Base-by-base conservation (phyloP, 1,284 basidiomycete genomes). In the Sporisorium reilianum region DNA sequence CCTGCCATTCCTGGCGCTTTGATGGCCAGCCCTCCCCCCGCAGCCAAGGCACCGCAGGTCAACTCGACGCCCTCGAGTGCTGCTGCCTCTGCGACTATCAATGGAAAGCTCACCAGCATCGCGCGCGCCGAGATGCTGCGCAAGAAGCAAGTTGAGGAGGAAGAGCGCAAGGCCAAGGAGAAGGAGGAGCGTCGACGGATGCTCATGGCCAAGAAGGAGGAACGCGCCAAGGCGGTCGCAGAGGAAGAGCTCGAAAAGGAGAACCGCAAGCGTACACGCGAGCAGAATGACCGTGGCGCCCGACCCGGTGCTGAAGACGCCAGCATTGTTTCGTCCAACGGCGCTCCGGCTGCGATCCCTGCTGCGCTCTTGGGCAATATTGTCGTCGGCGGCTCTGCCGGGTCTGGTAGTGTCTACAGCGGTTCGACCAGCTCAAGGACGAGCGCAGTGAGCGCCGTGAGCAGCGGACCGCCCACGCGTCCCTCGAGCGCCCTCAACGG, bases 131-230 rank as follows among this genome's bases (percentile, higher is more conserved):
- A 77, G 55, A 49, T 72, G 62, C 64, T 71, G 30, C 71, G 75
- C 42, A 70, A 74, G 52, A 74, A 75, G 62, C 72, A 77, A 44
- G 67, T 54, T 14, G 75, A 77, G 36, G 75, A 77, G 38, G 75
- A 74, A 36, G 75, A 77, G 64, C 63, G 75, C 56, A 73, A 70
- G 38, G 50, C 58, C 22, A 77, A 68, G 48, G 75, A 77, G 55
- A 68, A 70, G 50, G 71, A 77, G 32, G 75, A 77, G 61, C 75
- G 75, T 20, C 68, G 64, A 52, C 59, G 63, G 44, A 55, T 74
- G 62, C 62, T 73, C 36, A 28, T 69, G 60, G 74, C 74, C 22
- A 68, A 69, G 62, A 73, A 69, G 59, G 64, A 70, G 46, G 67
- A 65, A 38, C 62, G 69, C 23, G 75, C 75, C 18, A 66, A 64